Conservation (phyloP, 208 protist genomes). For the Trypanosoma conorhini region DNA sequence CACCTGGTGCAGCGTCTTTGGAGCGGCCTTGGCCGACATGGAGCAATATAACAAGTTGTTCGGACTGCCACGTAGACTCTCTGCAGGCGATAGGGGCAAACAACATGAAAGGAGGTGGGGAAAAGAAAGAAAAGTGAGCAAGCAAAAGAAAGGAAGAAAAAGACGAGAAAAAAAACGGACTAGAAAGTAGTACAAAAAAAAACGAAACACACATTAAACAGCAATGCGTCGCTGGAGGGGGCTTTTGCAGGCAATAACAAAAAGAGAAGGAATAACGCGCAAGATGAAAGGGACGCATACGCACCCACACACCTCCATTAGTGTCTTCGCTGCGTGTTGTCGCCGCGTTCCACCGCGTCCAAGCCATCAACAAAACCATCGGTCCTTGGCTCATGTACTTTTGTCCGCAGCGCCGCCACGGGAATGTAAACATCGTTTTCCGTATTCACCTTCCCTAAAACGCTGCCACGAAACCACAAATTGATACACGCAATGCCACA, state of each 20-base stretch:
- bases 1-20: conserved; percentile 88
- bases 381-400: conserved; percentile 30
- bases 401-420: background rate
- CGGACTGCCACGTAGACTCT: background rate
- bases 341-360: conserved; percentile 3
- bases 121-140: background rate
- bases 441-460: conserved; percentile 44
- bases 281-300: no score
- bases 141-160: background rate
- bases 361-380: conserved; percentile 72
- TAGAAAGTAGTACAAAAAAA: background rate
- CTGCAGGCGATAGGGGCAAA: background rate
- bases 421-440: conserved; percentile 53
- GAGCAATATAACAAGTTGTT: conserved; percentile 31
- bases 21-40: conserved; percentile 69
- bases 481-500: conserved; percentile 68
- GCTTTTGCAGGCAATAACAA: no score
- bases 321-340: background rate
- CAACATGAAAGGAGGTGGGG: conserved; percentile 1
- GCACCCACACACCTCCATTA: background rate
- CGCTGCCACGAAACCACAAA: conserved; percentile 62
- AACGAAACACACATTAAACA: background rate
- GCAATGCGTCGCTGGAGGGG: no score
- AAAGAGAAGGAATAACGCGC: conserved; percentile 8
- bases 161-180: conserved; percentile 11